Evolutionary conservation across 306 rosid species (phyloP).

Genomic region (Pyrus betulifolia): DNA sequence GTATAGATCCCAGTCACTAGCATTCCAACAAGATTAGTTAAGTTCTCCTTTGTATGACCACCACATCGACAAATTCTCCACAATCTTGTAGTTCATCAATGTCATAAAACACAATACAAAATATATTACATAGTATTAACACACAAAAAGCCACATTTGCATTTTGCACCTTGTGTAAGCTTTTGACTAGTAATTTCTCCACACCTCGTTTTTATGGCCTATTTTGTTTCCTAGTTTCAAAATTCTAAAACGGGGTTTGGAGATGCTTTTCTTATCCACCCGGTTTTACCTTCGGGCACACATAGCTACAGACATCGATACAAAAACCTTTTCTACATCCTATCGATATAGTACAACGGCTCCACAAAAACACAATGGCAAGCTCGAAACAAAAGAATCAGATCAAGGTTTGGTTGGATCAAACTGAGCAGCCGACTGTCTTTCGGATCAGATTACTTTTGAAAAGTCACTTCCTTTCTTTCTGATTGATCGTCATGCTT

Average conservation of each 20-base stretch:
- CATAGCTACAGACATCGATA: not conserved
- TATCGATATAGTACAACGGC: constrained; percentile 21
- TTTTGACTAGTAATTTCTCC: too few species aligned
- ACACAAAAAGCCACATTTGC: too few species aligned
- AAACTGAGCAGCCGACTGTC: not conserved
- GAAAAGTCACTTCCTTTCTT: not conserved
- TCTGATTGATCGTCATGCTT: not conserved
- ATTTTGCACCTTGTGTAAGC: too few species aligned
- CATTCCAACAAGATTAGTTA: too few species aligned
- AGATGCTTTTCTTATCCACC: constrained; percentile 15
- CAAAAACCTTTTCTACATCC: constrained; percentile 10
- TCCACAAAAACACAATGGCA: constrained; percentile 33
- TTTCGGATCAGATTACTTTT: not conserved
- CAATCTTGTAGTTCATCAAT: too few species aligned
- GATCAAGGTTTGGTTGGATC: not conserved
- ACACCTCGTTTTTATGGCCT: too few species aligned
- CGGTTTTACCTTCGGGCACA: constrained; percentile 12
- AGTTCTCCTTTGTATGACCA: too few species aligned
- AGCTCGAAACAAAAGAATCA: constrained; percentile 2
- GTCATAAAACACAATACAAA: too few species aligned
- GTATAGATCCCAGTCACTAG: too few species aligned
- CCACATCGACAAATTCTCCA: too few species aligned
- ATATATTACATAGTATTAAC: too few species aligned
- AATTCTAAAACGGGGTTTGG: not conserved
- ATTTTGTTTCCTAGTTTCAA: not conserved